Base-by-base conservation (phyloP, 148 eudicot species). In the Rhododendron ferrugineum region DNA sequence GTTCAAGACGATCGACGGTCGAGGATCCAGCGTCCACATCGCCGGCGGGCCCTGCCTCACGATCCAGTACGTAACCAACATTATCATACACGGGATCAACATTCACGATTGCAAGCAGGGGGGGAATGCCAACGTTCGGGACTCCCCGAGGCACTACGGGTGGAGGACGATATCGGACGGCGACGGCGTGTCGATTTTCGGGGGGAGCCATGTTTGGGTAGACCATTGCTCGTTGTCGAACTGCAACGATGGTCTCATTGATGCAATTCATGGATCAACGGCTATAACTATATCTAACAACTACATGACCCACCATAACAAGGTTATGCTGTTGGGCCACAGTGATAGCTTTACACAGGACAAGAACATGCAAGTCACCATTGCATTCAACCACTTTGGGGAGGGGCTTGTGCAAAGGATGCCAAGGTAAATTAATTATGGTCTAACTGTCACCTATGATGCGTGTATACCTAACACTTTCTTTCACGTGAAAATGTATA, bases 381-480 rank as follows among this genome's bases (percentile, higher is more conserved):
- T 93, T 60, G 95, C 94, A 20, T 93, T 94, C 80, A 94, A 94
- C 82, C 97, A 94, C 84, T 94, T 94, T 88, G 97, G 95, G 34
- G 97, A 94, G 87, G 98, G 98, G 4, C 89, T 93, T 62, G 90
- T 93, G 40, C 95, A 94, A 32, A 90, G 98, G 84, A 94, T 94
- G 94, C 98, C 98, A 13, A 93, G 98, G 94, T 93, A 89, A 89
- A 84, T 23, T 93, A 89, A 84, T 7, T 54, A 54, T 54, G 70
- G 70, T 8, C 30, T 58, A 58, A 54, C 60, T 54, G 64, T 58
- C 64, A 58, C 64, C 23, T 18, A 18, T 18, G 64, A 58, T 20
- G 64, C 64, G 18, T 20, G 18, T 20, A 20, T 20, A 58, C 64
- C 64, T 20, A 20, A 5, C 64, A 58, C 64, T 18, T 58, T 58